Evolutionary conservation across 805 yeast genomes (phyloP).

Genomic region (Cyberlindnera lachancei): DNA sequence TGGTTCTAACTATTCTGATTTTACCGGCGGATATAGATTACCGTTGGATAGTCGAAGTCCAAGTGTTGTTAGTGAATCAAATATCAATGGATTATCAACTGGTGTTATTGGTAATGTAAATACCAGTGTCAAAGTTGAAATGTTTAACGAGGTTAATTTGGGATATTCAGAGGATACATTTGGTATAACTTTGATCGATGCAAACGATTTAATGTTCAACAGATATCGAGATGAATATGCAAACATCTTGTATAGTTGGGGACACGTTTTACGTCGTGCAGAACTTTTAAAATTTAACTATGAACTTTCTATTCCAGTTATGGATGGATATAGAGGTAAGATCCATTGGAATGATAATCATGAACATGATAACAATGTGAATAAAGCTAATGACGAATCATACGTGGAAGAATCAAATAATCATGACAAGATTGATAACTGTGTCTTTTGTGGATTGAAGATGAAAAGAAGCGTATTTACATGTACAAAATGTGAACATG

Average conservation of each 20-base stretch:
- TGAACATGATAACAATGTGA: constrained; percentile 18
- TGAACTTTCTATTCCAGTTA: constrained; percentile 17
- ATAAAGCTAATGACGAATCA: background rate
- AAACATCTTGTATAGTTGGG: constrained; percentile 73
- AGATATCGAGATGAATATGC: constrained; percentile 66
- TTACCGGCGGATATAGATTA: constrained; percentile 13
- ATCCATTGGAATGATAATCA: constrained; percentile 9
- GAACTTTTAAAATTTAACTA: constrained; percentile 70
- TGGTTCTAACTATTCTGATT: constrained; percentile 17
- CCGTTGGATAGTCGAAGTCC: constrained; percentile 23
- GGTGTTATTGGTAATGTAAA: background rate
- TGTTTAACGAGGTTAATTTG: constrained; percentile 32
- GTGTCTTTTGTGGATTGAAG: constrained; percentile 59
- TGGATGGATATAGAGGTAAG: constrained; percentile 29
- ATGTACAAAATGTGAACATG: constrained; percentile 73
- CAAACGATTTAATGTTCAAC: constrained; percentile 20
- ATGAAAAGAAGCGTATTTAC: constrained; percentile 54
- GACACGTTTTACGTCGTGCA: constrained; percentile 68
- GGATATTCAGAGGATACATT: constrained; percentile 28
- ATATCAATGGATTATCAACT: constrained; percentile 1
- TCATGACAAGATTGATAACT: too few relatives aligned
- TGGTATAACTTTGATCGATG: constrained; percentile 31
- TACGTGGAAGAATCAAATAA: background rate
- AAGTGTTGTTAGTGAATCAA: constrained; percentile 12
- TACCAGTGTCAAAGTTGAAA: constrained; percentile 34